A percentile compares a stretch with the other conserved stretches of the same genome.
Evolutionary conservation across 306 rosid species (phyloP).

Genomic region (Casuarina equisetifolia): DNA sequence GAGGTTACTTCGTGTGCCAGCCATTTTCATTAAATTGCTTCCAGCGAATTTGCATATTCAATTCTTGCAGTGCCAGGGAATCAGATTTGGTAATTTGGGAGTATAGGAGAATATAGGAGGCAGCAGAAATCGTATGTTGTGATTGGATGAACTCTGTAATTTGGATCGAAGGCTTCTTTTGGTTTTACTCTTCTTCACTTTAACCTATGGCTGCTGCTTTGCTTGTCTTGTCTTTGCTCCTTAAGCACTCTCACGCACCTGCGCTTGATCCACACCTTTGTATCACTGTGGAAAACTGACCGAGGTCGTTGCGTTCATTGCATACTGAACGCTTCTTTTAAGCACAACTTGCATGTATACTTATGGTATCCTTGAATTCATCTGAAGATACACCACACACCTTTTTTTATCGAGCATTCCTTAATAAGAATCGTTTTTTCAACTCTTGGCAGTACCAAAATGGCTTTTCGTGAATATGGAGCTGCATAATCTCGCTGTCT

Average conservation of each 20-base stretch:
- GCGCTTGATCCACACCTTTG: background rate
- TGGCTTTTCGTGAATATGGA: slow-evolving; percentile 10
- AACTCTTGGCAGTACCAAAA: slow-evolving; percentile 1
- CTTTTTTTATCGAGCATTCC: slow-evolving; percentile 4
- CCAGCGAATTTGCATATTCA: background rate
- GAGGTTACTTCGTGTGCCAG: background rate
- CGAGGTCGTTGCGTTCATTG: slow-evolving; percentile 18
- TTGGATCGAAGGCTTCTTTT: background rate
- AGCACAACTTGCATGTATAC: slow-evolving; percentile 17
- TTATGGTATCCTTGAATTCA: background rate
- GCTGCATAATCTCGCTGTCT: background rate
- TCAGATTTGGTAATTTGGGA: background rate
- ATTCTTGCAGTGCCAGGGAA: background rate
- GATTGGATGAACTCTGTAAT: no score
- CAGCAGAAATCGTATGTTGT: background rate
- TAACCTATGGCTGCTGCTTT: background rate
- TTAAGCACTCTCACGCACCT: background rate
- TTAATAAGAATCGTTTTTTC: slow-evolving; percentile 5
- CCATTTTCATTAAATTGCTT: background rate
- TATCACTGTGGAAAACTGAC: slow-evolving; percentile 9
- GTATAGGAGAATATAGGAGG: no score
- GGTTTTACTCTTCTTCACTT: background rate
- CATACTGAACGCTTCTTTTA: slow-evolving; percentile 2
- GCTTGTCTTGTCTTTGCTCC: background rate
- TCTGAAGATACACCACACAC: slow-evolving; percentile 1